These are phyloP conservation scores for Breviolum minutum DNA, from an alignment of 73 alveolate genomes.

Conservation along the genomic window DNA sequence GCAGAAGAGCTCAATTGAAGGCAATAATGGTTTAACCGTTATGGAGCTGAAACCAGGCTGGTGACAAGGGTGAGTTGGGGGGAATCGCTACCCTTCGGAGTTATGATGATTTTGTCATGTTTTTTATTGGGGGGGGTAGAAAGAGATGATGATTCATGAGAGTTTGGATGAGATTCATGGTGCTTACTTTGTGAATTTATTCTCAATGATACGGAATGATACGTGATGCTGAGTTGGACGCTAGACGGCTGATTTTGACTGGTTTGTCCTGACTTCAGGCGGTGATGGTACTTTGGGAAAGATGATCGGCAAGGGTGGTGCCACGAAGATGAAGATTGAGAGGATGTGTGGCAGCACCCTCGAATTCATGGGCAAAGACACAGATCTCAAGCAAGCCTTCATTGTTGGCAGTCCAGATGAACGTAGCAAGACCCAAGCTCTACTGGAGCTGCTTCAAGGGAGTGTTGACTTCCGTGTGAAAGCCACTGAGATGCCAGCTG, in stretches of 20 bases:
- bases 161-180: neutral
- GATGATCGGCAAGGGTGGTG: slow-evolving; percentile 65
- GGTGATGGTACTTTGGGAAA: slow-evolving; percentile 54
- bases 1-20: neutral
- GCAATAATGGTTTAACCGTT: slow-evolving; percentile 19
- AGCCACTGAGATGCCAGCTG: slow-evolving; percentile 48
- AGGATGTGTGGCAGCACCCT: slow-evolving; percentile 48
- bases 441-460: slow-evolving; percentile 32
- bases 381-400: slow-evolving; percentile 44
- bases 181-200: neutral
- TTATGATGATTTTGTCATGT: no score
- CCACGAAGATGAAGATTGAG: slow-evolving; percentile 29
- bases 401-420: slow-evolving; percentile 50
- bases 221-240: neutral
- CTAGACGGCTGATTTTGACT: neutral
- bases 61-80: no score
- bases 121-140: neutral
- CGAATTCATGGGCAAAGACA: slow-evolving; percentile 75
- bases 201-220: no score
- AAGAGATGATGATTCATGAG: neutral
- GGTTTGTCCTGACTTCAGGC: neutral
- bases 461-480: slow-evolving; percentile 60
- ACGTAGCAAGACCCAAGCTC: slow-evolving; percentile 23
- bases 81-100: no score
- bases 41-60: slow-evolving; percentile 28